Evolutionary conservation across 192 early-diverging fungal species (phyloP), one percentile per base, ranked within the genome.

Genomic region (Fimicolochytrium jonesii): DNA sequence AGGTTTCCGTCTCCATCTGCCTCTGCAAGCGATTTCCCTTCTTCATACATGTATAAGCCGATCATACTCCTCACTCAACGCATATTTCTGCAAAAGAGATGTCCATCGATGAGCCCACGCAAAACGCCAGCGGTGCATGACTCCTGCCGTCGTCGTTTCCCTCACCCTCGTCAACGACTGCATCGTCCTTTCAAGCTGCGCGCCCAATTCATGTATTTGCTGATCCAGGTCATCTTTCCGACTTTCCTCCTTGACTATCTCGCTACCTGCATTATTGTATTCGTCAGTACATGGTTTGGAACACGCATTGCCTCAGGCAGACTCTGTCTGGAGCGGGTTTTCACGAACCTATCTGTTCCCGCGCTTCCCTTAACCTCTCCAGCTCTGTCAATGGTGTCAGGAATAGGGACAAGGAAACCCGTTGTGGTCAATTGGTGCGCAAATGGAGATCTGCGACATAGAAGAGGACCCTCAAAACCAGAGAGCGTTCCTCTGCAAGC

Each of bases 11-110:
- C 13, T 17, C 13, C 53, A 55, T 11, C 15, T 17, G 29, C 1
- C 29, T 39, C 9, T 31, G 30, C 53, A 17, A 30, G 28, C 1
- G 41, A 18, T 42, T 42, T 18, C 20, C 48, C 48, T 3, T 55
- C 10, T 39, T 39, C 37, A 39, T 33, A 55, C 53, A 28, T 55
- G 9, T 17, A 58, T 62, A 39, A 66, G 32, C 29, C 56, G 25
- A 20, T 66, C 64, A 46, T 66, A 66, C 9, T 50, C 50, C 7
- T 46, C 33, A 17, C 48, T 43, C 36, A 34, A 17, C 22, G 59
- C 34, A 15, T 61, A 37, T 61, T 50, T 61, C 59, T 61, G 25
- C 17, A 32, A 7, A 17, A 9, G n/a, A 36, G 20, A n/a, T 18
- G 36, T 36, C 17, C 3, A 55, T 10, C 29, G 36, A 36, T 30